These are phyloP conservation scores for Trichoderma orchidacearum DNA, from an alignment of 495 filamentous ascomycete species.

Conservation along the genomic window DNA sequence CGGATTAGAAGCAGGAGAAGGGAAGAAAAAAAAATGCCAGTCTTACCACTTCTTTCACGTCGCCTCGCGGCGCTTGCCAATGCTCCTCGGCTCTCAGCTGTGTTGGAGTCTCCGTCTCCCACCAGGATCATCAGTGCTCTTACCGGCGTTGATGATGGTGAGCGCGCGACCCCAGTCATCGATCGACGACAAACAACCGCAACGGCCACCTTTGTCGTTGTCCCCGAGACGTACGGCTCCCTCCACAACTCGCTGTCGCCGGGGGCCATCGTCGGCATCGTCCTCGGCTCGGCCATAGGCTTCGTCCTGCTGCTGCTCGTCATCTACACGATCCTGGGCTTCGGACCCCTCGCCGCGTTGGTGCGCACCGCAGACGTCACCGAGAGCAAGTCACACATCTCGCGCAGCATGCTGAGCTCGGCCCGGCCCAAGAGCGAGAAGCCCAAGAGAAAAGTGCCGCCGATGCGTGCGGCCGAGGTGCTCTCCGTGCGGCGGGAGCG, in stretches of 20 bases:
- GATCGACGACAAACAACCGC: neutral
- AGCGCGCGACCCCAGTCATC: neutral
- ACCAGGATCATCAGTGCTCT: neutral
- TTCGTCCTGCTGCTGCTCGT: constrained; percentile 68
- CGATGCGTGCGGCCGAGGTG: constrained; percentile 12
- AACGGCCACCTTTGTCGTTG: constrained; percentile 9
- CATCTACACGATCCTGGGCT: constrained; percentile 51
- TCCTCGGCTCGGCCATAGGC: constrained; percentile 69
- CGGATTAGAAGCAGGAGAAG: neutral
- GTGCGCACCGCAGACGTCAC: constrained; percentile 8
- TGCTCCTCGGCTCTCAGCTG: neutral
- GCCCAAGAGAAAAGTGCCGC: neutral
- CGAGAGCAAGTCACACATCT: constrained; percentile 21
- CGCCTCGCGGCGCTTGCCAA: neutral
- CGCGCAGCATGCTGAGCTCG: constrained; percentile 9
- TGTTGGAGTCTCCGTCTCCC: neutral
- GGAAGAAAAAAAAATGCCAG: neutral
- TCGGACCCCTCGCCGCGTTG: constrained; percentile 17
- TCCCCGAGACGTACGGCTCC: constrained; percentile 58
- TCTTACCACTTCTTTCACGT: neutral
- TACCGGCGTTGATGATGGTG: neutral
- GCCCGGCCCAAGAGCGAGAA: neutral
- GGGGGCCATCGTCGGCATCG: constrained; percentile 70
- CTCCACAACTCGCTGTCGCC: constrained; percentile 45
- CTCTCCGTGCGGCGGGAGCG: constrained; percentile 20